Evolutionary conservation across 192 early-diverging fungal genomes (phyloP).

Genomic region (Linnemannia zychae): DNA sequence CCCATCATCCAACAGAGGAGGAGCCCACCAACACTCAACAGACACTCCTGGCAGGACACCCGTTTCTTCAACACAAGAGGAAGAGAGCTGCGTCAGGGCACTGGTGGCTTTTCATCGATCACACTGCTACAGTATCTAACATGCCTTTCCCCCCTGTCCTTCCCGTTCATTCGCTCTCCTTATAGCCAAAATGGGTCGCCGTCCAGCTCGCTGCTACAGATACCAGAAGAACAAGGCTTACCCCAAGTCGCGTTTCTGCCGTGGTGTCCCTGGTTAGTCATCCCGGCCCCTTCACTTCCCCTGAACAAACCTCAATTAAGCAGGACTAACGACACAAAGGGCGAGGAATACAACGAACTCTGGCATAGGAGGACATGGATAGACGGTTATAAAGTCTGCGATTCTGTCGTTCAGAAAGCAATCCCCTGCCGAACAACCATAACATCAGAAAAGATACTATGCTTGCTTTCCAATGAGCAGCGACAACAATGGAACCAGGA

Average conservation of each 20-base stretch:
- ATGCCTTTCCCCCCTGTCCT: not conserved
- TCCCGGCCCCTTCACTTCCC: not conserved
- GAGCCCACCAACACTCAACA: not conserved
- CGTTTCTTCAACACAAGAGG: not conserved
- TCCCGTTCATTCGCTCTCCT: not conserved
- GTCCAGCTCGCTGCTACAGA: conserved; percentile 98
- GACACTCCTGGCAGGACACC: not conserved
- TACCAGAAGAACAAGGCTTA: conserved; percentile 99
- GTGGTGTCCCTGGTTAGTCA: conserved; percentile 92
- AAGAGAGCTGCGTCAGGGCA: not conserved
- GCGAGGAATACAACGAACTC: too few relatives aligned
- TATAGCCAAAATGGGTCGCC: conserved; percentile 90
- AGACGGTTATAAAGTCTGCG: too few relatives aligned
- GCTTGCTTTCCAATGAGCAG: too few relatives aligned
- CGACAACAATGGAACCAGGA: too few relatives aligned
- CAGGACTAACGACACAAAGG: not conserved
- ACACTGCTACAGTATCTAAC: not conserved
- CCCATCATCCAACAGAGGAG: not conserved
- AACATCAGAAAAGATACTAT: too few relatives aligned
- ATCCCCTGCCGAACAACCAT: too few relatives aligned
- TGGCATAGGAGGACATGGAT: too few relatives aligned
- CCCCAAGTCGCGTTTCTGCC: conserved; percentile 98
- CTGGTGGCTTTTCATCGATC: not conserved
- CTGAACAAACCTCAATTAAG: not conserved
- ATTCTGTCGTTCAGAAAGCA: too few relatives aligned